phyloP scores from a whole-genome alignment of 352 stramenopile species.

The Pythium coloratum region DNA sequence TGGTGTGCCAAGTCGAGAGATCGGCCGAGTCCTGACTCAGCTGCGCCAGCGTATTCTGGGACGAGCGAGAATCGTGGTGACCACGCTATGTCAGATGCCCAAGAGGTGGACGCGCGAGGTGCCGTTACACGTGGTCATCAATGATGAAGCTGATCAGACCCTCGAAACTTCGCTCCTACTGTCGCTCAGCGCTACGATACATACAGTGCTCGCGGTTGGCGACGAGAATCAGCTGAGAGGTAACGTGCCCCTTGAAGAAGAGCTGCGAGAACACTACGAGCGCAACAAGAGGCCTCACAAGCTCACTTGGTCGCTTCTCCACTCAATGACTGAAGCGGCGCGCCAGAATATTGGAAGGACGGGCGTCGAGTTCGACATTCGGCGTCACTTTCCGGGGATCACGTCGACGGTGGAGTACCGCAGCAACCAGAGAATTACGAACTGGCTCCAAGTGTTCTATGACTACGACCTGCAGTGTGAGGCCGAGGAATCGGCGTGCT shows the following conservation, averaged over 20 bases:
- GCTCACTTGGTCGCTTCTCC: neutral
- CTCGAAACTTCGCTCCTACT: neutral
- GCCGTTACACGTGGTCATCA: neutral
- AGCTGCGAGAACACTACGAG: neutral
- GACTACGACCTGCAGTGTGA: neutral
- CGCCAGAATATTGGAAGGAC: neutral
- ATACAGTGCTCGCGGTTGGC: neutral
- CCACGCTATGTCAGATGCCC: neutral
- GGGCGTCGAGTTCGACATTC: neutral
- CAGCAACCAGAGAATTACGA: neutral
- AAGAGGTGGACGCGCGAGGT: neutral
- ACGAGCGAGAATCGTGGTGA: neutral
- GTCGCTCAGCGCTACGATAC: neutral
- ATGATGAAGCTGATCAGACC: neutral
- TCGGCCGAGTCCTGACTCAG: neutral
- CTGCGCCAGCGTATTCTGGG: neutral
- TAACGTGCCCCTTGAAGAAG: neutral
- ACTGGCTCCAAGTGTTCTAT: neutral
- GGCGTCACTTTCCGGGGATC: neutral
- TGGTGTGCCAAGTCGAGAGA: neutral
- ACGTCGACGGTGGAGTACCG: neutral
- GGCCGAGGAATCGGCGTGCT: neutral
- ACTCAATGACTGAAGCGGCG: neutral
- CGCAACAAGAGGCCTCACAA: neutral
- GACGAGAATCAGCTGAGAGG: neutral